Conservation (phyloP, 2,329 filamentous ascomycete genomes). For the Berkeleyomyces rouxiae region DNA sequence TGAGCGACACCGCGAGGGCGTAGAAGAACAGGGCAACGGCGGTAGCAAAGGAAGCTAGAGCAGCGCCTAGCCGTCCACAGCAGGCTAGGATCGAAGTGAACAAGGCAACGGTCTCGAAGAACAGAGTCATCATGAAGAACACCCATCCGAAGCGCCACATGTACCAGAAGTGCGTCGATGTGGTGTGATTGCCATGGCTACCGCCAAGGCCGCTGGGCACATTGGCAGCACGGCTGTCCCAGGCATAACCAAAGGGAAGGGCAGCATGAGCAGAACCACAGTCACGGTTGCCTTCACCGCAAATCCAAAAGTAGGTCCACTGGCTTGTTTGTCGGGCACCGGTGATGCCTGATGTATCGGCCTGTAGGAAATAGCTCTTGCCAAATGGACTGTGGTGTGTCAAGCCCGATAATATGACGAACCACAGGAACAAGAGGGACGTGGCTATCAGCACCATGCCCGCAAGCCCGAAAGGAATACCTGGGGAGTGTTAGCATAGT, state of each 20-base stretch:
- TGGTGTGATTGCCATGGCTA: slow-evolving; percentile 35
- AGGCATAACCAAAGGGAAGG: slow-evolving; percentile 56
- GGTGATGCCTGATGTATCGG: slow-evolving; percentile 55
- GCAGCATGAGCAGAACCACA: slow-evolving; percentile 49
- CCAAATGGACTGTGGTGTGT: slow-evolving; percentile 40
- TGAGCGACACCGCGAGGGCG: slow-evolving; percentile 48
- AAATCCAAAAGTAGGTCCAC: slow-evolving; percentile 87
- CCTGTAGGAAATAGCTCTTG: slow-evolving; percentile 72
- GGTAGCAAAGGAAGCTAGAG: slow-evolving; percentile 43
- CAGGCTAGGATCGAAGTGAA: slow-evolving; percentile 52
- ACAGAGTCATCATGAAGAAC: slow-evolving; percentile 69
- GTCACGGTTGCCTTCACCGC: slow-evolving; percentile 44
- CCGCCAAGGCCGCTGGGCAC: slow-evolving; percentile 33
- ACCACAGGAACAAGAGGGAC: slow-evolving; percentile 38
- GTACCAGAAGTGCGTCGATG: slow-evolving; percentile 52
- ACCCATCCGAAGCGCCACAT: slow-evolving; percentile 87
- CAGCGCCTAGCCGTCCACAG: slow-evolving; percentile 53
- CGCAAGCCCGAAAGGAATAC: background rate
- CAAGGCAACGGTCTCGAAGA: slow-evolving; percentile 57
- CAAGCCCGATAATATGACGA: slow-evolving; percentile 41
- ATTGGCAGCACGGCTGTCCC: slow-evolving; percentile 30
- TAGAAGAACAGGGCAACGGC: slow-evolving; percentile 51
- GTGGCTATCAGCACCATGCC: slow-evolving; percentile 31
- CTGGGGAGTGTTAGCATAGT: background rate
- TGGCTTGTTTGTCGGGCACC: slow-evolving; percentile 51